Evolutionary conservation across 805 yeast species (phyloP).

Genomic region (Cyberlindnera misumaiensis): DNA sequence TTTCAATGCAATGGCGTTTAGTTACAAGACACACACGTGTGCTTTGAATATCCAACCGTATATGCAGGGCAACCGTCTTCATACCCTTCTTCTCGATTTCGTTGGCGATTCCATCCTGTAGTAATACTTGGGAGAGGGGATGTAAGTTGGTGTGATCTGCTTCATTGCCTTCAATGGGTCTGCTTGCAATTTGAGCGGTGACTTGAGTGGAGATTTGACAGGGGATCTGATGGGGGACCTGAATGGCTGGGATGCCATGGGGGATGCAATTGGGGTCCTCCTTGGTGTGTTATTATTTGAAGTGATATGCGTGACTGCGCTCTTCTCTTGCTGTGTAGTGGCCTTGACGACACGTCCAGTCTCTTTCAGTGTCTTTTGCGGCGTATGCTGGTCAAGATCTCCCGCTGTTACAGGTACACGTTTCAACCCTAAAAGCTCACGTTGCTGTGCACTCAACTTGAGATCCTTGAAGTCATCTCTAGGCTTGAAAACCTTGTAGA

Average conservation of each 20-base stretch:
- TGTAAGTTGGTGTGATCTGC: conserved; percentile 21
- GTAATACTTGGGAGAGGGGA: conserved; percentile 25
- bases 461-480: conserved; percentile 28
- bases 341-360: too few species aligned
- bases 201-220: conserved; percentile 3
- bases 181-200: not conserved
- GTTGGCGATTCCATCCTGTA: conserved; percentile 27
- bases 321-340: not conserved
- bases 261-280: conserved; percentile 21
- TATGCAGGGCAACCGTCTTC: too few species aligned
- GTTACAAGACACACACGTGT: too few species aligned
- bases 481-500: conserved; percentile 26
- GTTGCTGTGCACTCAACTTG: conserved; percentile 26
- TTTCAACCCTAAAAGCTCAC: conserved; percentile 28
- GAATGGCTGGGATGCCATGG: conserved; percentile 22
- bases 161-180: conserved; percentile 4
- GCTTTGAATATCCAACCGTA: too few species aligned
- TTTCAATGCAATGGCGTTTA: not conserved
- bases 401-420: conserved; percentile 4
- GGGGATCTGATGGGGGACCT: conserved; percentile 7
- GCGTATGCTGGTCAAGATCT: not conserved
- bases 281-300: not conserved
- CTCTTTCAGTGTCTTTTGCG: too few species aligned
- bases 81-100: conserved; percentile 22
- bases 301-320: conserved; percentile 10